These are phyloP conservation scores for Pseudogymnoascus sp. DNA, from an alignment of 2,329 filamentous ascomycete species.

Conservation along the genomic window DNA sequence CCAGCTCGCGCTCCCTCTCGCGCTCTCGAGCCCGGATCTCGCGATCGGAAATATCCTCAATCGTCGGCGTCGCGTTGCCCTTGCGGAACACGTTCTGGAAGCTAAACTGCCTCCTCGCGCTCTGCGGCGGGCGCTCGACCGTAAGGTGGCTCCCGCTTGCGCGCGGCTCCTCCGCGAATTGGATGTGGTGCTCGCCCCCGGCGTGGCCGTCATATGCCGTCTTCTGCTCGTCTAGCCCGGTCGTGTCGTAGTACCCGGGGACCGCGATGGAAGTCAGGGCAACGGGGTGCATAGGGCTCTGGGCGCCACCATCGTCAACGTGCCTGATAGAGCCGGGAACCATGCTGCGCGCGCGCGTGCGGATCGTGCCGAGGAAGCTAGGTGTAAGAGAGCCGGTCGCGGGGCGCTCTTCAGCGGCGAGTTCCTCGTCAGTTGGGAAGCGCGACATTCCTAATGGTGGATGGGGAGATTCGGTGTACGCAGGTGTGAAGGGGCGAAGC, in stretches of 20 bases:
- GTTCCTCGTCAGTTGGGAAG: slow-evolving; percentile 61
- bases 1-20: slow-evolving; percentile 14
- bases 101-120: slow-evolving; percentile 72
- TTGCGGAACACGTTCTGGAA: slow-evolving; percentile 72
- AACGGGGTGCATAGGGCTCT: slow-evolving; percentile 52
- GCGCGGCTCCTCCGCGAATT: slow-evolving; percentile 32
- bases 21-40: slow-evolving; percentile 6
- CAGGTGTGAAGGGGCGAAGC: slow-evolving; percentile 20
- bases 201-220: slow-evolving; percentile 43
- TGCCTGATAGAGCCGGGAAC: slow-evolving; percentile 21
- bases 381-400: slow-evolving; percentile 41
- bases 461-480: slow-evolving; percentile 37
- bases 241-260: slow-evolving; percentile 36
- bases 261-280: slow-evolving; percentile 54
- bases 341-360: slow-evolving; percentile 34
- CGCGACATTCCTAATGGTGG: slow-evolving; percentile 82
- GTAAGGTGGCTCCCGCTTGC: slow-evolving; percentile 8
- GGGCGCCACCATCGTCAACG: slow-evolving; percentile 30
- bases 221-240: slow-evolving; percentile 31
- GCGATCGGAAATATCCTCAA: neutral
- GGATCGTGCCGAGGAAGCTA: slow-evolving; percentile 49
- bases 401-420: slow-evolving; percentile 36
- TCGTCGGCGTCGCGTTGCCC: slow-evolving; percentile 7
- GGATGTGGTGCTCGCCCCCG: slow-evolving; percentile 38
- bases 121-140: slow-evolving; percentile 49